Evolutionary conservation across 2,329 filamentous ascomycete genomes (phyloP), one percentile per base, ranked within the genome.

Genomic region (Triangularia verruculosa): DNA sequence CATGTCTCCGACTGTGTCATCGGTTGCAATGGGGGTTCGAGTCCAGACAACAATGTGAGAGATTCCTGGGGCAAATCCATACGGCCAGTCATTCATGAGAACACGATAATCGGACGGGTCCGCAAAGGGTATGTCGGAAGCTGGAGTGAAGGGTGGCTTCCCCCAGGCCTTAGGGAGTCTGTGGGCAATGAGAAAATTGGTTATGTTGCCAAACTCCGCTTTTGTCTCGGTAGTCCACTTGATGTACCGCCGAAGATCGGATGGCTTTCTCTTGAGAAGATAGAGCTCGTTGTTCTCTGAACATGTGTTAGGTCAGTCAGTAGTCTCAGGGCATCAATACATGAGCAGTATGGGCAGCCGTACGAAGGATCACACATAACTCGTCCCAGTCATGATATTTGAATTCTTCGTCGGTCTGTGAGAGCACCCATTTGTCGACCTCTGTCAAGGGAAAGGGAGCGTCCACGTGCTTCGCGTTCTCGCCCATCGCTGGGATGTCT

Each of bases 31-130:
- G 13, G 82, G 79, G 47, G 94, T 95, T 73, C 96, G 94, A 59
- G 89, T 90, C 94, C 94, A 98, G 51, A 96, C 89, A 28, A 97
- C 92, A 20, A 97, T 84, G 74, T 98, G 94, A n/a, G 88, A 81
- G 69, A 89, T 85, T 61, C 82, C 82, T 0, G 80, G 73, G 0
- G 80, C 80, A 57, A 97, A 78, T 3, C 91, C 93, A 71, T 97
- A 97, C 0, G 94, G 94, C 93, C 93, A 98, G 80, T 97, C 93
- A 72, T 98, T 97, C 73, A 87, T 81, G 53, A 97, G 79, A 59
- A 96, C 89, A 66, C 86, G 87, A 74, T 83, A 88, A 75, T 89
- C 86, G 32, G 80, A 81, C 3, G 80, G 72, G 52, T 84, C 77
- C 24, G 78, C 74, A 67, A 89, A 86, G 9, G 85, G 85, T 25